Evolutionary conservation across 805 yeast species (phyloP), one percentile per base, ranked within the genome.

Genomic region (Metschnikowia reukaufii): DNA sequence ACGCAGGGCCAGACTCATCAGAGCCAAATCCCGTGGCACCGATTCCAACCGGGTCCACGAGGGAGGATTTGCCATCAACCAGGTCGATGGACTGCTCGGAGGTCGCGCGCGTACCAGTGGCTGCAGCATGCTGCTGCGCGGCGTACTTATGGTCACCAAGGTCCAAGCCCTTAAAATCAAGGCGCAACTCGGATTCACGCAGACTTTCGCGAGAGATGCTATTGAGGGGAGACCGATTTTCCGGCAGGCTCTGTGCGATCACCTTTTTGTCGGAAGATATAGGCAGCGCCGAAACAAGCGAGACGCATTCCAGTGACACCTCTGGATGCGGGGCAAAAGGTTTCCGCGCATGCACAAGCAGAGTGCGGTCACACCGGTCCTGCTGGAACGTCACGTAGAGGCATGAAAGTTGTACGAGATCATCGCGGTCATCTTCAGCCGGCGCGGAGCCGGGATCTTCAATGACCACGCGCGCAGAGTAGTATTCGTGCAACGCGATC

Each of bases 401-500:
- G 40, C 63, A 58, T 20, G 47, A 45, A 33, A 58, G 50, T 8
- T 48, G 60, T 15, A 44, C 51, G 23, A 31, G 44, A 10, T 44
- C 45, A 32, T 27, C 43, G 16, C 46, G 51, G 37, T 48, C 56
- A 12, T 48, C 50, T 21, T 57, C 59, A 6, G 55, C 49, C 34
- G 44, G 47, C 15, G 50, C 44, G 38, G 54, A 56, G 32, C 52
- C 58, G 16, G 41, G 34, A 8, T 4, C 25, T 38, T 63, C 64
- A 31, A 42, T 39, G 30, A 62, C 61, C 25, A 65, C 54, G 33
- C 56, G 51, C 36, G 59, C 57, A 19, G 40, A 19, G 42, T 48
- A 56, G 36, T 64, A 68, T 54, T 76, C 76, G 41, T 68, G 73
- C 37, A 73, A 64, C 48, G 70, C 71, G 42, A 77, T 72, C 13